These are phyloP conservation scores for Immersiporthe knoxdaviesiana DNA, from an alignment of 2,329 filamentous ascomycete species.

Conservation along the genomic window DNA sequence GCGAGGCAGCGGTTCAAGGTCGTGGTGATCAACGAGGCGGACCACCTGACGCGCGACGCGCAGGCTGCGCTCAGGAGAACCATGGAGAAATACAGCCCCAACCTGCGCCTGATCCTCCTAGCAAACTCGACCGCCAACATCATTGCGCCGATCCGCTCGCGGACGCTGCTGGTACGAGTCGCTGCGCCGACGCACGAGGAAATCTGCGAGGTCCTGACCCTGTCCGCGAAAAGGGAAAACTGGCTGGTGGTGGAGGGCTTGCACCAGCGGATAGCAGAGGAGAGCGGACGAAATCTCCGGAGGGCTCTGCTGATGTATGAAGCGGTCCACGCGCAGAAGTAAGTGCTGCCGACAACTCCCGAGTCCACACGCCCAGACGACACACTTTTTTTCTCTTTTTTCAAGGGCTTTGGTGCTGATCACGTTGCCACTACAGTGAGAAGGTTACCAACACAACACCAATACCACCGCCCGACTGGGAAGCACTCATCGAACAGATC, in stretches of 20 bases:
- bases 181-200: slow-evolving; percentile 84
- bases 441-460: slow-evolving; percentile 84
- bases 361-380: background rate
- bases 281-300: slow-evolving; percentile 88
- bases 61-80: slow-evolving; percentile 92
- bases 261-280: slow-evolving; percentile 83
- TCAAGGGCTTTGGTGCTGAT: slow-evolving; percentile 16
- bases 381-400: background rate
- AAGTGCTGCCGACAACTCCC: slow-evolving; percentile 41
- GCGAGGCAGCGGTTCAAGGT: slow-evolving; percentile 97
- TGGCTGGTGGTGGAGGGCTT: slow-evolving; percentile 78
- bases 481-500: slow-evolving; percentile 84
- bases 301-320: slow-evolving; percentile 95
- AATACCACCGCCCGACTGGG: slow-evolving; percentile 96
- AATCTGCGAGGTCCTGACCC: slow-evolving; percentile 77
- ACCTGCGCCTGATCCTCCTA: slow-evolving; percentile 85
- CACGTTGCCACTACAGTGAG: slow-evolving; percentile 63
- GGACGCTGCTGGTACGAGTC: slow-evolving; percentile 89
- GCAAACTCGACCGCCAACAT: slow-evolving; percentile 98
- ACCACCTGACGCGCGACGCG: slow-evolving; percentile 90
- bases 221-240: slow-evolving; percentile 75
- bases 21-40: slow-evolving; percentile 98
- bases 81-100: slow-evolving; percentile 99
- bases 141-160: slow-evolving; percentile 94
- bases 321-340: slow-evolving; percentile 97